phyloP scores from a whole-genome alignment of 2,329 filamentous ascomycete species.

The Diaporthe longicolla region DNA sequence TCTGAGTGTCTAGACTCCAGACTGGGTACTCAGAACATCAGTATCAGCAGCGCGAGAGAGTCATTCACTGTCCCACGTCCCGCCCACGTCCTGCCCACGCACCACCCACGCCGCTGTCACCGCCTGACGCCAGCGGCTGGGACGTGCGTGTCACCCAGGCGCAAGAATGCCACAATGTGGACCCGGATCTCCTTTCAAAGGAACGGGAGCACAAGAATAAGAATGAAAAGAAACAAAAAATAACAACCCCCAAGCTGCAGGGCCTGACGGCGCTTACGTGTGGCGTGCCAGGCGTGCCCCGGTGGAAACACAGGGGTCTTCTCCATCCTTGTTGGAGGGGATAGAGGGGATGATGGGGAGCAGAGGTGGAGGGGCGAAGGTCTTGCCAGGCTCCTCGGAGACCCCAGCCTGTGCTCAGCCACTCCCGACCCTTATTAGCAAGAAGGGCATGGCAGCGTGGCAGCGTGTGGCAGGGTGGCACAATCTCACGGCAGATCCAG shows the following conservation, averaged over 20 bases:
- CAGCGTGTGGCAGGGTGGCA: slow-evolving; percentile 11
- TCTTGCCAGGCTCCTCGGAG: slow-evolving; percentile 7
- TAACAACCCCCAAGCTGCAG: slow-evolving; percentile 19
- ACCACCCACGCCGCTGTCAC: background rate
- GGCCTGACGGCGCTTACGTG: slow-evolving; percentile 25
- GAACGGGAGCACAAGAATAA: background rate
- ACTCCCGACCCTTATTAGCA: slow-evolving; percentile 13
- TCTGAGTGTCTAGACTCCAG: background rate
- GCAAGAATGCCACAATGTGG: slow-evolving; percentile 12
- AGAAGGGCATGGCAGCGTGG: background rate
- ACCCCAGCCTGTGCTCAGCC: slow-evolving; percentile 29
- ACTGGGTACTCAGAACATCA: background rate
- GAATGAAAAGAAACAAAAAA: background rate
- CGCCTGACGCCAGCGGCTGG: slow-evolving; percentile 26
- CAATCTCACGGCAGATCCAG: slow-evolving; percentile 34
- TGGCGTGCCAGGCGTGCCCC: slow-evolving; percentile 12
- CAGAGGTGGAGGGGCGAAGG: background rate
- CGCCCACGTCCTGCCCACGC: background rate
- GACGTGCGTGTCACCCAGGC: slow-evolving; percentile 17
- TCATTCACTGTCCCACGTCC: slow-evolving; percentile 18
- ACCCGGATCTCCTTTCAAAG: slow-evolving; percentile 3
- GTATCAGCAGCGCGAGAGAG: slow-evolving; percentile 5
- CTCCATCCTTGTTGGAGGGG: slow-evolving; percentile 15
- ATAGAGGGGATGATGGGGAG: background rate
- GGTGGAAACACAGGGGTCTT: slow-evolving; percentile 17